A percentile compares a stretch with the other conserved stretches of the same genome.
Evolutionary conservation across 2,329 filamentous ascomycete genomes (phyloP).

Genomic region (Cladophialophora bantiana): DNA sequence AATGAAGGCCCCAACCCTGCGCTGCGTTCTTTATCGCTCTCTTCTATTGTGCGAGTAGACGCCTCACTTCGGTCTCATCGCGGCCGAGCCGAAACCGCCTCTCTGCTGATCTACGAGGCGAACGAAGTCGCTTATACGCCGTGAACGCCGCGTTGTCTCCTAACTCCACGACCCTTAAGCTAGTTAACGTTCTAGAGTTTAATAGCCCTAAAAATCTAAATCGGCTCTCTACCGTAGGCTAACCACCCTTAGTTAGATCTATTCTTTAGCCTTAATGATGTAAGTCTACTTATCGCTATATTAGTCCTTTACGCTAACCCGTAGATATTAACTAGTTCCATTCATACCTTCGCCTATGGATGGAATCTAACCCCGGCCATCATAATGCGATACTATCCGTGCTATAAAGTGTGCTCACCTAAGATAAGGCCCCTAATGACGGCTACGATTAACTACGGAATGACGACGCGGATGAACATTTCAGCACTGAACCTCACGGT

Average conservation of each 20-base stretch:
- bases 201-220: slow-evolving; percentile 16
- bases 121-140: background rate
- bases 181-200: slow-evolving; percentile 3
- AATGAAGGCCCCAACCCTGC: background rate
- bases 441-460: background rate
- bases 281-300: background rate
- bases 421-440: background rate
- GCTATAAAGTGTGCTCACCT: background rate
- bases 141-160: background rate
- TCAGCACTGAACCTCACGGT: background rate
- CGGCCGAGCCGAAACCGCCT: background rate
- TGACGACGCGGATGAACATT: background rate
- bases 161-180: background rate
- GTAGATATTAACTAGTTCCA: slow-evolving; percentile 6
- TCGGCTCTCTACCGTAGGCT: slow-evolving; percentile 9
- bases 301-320: background rate
- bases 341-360: slow-evolving; percentile 10
- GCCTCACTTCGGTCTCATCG: background rate
- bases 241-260: slow-evolving; percentile 13
- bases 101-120: background rate
- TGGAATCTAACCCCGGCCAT: slow-evolving; percentile 16
- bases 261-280: slow-evolving; percentile 9
- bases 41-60: background rate
- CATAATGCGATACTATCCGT: slow-evolving; percentile 13
- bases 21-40: background rate